phyloP scores from a whole-genome alignment of 148 eudicot genomes.

The Camellia japonica region DNA sequence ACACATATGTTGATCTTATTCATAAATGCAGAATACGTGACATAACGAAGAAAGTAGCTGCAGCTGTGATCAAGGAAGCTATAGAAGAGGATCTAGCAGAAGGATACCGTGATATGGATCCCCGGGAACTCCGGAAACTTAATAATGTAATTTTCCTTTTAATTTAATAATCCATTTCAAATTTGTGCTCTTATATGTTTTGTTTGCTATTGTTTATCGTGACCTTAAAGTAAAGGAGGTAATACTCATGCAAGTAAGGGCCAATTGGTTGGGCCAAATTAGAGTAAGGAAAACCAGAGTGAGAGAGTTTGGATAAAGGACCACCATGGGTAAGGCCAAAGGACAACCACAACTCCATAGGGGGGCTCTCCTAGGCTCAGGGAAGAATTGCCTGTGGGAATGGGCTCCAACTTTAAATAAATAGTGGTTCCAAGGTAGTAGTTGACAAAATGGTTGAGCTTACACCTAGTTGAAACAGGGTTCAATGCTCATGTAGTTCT shows the following conservation, averaged over 20 bases:
- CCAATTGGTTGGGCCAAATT: background rate
- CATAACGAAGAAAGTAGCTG: conserved; percentile 89
- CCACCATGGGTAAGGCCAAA: background rate
- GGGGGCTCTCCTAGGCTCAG: background rate
- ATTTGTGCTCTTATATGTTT: background rate
- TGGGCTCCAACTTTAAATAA: background rate
- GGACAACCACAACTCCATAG: background rate
- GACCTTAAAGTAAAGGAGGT: background rate
- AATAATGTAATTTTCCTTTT: conserved; percentile 42
- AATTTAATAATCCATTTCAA: background rate
- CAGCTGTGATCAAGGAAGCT: conserved; percentile 92
- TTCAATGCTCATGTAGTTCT: background rate
- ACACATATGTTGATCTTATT: conserved; percentile 14
- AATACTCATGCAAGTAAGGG: no score
- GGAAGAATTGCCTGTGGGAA: background rate
- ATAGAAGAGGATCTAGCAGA: conserved; percentile 88
- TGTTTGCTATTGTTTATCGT: background rate
- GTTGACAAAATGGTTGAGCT: background rate
- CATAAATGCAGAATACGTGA: conserved; percentile 73
- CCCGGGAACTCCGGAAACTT: conserved; percentile 71
- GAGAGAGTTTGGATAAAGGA: background rate
- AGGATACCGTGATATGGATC: conserved; percentile 94
- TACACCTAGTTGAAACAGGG: background rate
- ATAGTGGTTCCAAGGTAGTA: background rate
- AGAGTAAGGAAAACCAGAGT: background rate